These are phyloP conservation scores for Letharia lupina DNA, from an alignment of 495 filamentous ascomycete genomes.

Conservation along the genomic window DNA sequence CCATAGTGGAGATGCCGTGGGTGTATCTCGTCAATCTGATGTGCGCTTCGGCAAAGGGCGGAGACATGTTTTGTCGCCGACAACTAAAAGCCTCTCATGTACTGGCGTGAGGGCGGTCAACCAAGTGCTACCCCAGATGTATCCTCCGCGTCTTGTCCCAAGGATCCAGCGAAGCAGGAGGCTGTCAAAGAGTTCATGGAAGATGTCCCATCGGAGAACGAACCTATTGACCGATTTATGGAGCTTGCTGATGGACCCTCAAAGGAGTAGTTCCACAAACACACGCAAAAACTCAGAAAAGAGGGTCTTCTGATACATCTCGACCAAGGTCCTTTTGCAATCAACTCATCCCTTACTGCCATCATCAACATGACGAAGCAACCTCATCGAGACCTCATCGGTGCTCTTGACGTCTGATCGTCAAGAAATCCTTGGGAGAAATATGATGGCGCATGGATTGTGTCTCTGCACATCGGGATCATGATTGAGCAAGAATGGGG, in stretches of 20 bases:
- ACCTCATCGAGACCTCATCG: background rate
- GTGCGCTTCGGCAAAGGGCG: background rate
- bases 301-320: background rate
- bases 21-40: background rate
- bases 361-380: background rate
- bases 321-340: background rate
- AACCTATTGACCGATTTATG: background rate
- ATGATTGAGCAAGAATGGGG: conserved; percentile 3
- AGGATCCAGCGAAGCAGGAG: background rate
- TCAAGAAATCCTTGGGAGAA: background rate
- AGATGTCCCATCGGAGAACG: background rate
- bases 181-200: conserved; percentile 1
- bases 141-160: background rate
- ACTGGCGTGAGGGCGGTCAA: background rate
- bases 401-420: background rate
- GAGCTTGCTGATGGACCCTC: background rate
- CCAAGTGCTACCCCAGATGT: background rate
- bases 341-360: background rate
- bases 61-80: background rate
- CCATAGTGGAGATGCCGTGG: background rate
- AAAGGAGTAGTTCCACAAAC: background rate
- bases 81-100: background rate
- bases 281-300: background rate
- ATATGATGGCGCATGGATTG: conserved; percentile 2
- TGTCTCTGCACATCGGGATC: background rate